A percentile compares a stretch with the other conserved stretches of the same genome.
These are phyloP conservation scores for Blastobotrys muscicola DNA, from an alignment of 805 yeast genomes.

Conservation along the genomic window DNA sequence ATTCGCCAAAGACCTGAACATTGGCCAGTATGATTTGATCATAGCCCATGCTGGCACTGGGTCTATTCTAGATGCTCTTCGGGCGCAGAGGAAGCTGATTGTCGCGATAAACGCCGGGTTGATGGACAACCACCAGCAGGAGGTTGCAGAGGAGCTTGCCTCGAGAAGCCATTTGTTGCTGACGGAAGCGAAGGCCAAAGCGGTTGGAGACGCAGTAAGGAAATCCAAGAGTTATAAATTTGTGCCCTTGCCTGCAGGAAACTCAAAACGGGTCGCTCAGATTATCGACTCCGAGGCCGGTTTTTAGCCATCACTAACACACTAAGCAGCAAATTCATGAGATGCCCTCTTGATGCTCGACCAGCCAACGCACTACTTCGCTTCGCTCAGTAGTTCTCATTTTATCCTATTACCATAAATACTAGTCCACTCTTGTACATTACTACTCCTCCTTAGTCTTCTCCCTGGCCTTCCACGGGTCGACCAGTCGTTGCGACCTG, in stretches of 20 bases:
- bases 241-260: conserved; percentile 10
- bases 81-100: conserved; percentile 46
- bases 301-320: not conserved
- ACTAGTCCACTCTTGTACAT: too few relatives aligned
- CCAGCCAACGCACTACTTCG: not conserved
- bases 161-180: conserved; percentile 24
- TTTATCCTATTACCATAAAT: not conserved
- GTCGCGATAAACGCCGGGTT: conserved; percentile 62
- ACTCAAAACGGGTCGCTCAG: conserved; percentile 9
- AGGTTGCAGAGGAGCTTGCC: conserved; percentile 55
- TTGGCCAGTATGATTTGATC: conserved; percentile 46
- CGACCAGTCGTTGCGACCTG: conserved; percentile 20
- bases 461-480: conserved; percentile 13
- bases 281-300: conserved; percentile 17
- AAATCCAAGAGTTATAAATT: conserved; percentile 6
- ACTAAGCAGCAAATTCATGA: too few relatives aligned
- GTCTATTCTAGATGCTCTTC: conserved; percentile 69
- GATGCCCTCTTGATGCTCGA: not conserved
- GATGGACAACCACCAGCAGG: conserved; percentile 83
- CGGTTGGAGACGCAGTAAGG: conserved; percentile 1
- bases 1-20: conserved; percentile 36
- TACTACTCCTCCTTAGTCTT: not conserved
- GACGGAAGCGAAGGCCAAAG: conserved; percentile 4
- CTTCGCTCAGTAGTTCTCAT: not conserved
- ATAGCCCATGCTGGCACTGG: conserved; percentile 92